phyloP scores from a whole-genome alignment of 202 grass and related monocot species.

The Bolboschoenoplectus hybrid region DNA sequence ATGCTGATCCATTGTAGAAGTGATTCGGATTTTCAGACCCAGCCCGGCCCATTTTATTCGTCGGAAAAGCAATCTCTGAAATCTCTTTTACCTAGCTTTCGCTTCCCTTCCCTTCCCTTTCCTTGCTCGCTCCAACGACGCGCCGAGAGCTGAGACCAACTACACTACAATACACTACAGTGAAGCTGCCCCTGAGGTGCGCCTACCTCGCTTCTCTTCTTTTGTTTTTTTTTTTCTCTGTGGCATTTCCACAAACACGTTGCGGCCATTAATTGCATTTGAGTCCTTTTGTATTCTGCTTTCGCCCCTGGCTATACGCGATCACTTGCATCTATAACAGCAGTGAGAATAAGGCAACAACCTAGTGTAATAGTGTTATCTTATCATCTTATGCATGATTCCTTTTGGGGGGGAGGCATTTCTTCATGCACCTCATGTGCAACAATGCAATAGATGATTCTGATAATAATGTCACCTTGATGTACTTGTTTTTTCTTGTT shows the following conservation, averaged over 20 bases:
- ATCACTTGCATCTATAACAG: background rate
- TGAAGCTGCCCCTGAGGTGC: background rate
- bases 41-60: too few relatives aligned
- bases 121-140: too few relatives aligned
- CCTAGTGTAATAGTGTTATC: background rate
- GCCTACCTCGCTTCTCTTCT: background rate
- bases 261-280: background rate
- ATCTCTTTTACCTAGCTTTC: too few relatives aligned
- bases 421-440: background rate
- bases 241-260: slow-evolving; percentile 4
- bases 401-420: background rate
- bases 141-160: too few relatives aligned
- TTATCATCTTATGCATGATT: background rate
- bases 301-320: background rate
- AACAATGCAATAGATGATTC: background rate
- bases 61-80: too few relatives aligned
- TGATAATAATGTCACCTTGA: too few relatives aligned
- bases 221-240: background rate
- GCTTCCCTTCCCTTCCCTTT: too few relatives aligned
- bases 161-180: background rate
- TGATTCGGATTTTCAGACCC: too few relatives aligned
- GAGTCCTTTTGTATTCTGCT: background rate
- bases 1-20: too few relatives aligned
- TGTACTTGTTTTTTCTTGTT: background rate
- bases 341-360: background rate